Evolutionary conservation across 331 rosid genomes (phyloP).

Genomic region (Ulmus americana): DNA sequence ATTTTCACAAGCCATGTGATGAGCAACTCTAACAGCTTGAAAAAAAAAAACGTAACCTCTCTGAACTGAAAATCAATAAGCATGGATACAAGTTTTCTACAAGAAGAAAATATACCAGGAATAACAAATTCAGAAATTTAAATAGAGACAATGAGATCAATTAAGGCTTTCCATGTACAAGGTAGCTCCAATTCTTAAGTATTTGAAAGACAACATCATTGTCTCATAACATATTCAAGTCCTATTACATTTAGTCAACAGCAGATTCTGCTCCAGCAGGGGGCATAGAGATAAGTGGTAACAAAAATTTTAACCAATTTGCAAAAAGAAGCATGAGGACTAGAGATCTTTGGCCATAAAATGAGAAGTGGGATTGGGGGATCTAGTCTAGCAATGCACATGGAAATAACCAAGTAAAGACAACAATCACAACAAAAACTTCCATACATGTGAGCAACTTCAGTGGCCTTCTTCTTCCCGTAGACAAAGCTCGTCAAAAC

Average conservation of each 20-base stretch:
- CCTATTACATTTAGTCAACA: too few relatives aligned
- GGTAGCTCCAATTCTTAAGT: not conserved
- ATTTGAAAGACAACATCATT: not conserved
- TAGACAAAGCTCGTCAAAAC: conserved; percentile 48
- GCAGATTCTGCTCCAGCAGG: too few relatives aligned
- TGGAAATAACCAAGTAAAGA: not conserved
- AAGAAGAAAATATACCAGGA: too few relatives aligned
- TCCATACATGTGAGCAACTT: conserved; percentile 76
- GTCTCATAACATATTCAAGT: not conserved
- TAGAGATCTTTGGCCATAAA: too few relatives aligned
- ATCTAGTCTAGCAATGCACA: not conserved
- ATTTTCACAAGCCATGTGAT: not conserved
- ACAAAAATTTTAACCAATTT: too few relatives aligned
- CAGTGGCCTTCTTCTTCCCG: conserved; percentile 82
- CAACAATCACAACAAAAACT: not conserved
- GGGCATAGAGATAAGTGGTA: too few relatives aligned
- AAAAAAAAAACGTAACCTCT: too few relatives aligned
- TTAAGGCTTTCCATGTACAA: not conserved
- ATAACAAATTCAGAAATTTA: not conserved
- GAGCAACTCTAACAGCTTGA: not conserved
- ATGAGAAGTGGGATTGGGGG: not conserved
- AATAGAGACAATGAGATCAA: not conserved
- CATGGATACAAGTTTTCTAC: too few relatives aligned
- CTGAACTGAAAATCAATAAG: too few relatives aligned
- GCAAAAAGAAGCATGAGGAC: too few relatives aligned